Base-by-base conservation (phyloP, 164 flowering plant genomes). In the Berberis vulgaris region DNA sequence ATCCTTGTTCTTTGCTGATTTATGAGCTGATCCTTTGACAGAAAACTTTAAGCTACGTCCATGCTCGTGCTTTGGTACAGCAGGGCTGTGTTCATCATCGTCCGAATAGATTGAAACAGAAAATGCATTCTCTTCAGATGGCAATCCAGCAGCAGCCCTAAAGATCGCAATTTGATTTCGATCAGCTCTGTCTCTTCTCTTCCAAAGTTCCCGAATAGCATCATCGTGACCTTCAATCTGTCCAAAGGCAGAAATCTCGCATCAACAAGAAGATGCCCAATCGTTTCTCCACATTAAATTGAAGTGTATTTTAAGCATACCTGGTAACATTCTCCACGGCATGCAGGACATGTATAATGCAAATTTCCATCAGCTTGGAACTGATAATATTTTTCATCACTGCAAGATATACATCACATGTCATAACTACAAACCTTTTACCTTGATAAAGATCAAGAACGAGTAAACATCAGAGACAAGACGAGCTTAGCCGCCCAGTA, bases 181-280 rank as follows among this genome's bases (percentile, higher is more conserved):
- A 62, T 94, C 99, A 74, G 84, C 83, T 62, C 72, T 67, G 67
- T 94, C 96, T 72, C 80, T 82, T 71, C 96, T 82, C 69, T 84
- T 89, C 99, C 97, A 94, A 49, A 94, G 91, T 72, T 94, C 99
- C 75, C 72, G 87, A 59, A 94, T 88, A 67, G 97, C 96, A 80
- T 91, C 97, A 77, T 86, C 91, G 63, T 78, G 82, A 75, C 83
- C 87, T 71, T 69, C 83, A 40, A 91, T 86, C 99, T 94, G 78
- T 7, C 2, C 63, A 52, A 61, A 12, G 55, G 6, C 54, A 45
- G 45, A 40, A 7, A 26, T 62, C 9, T 13, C 38, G 52, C 7
- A 39, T 61, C 45, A 63, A n/a, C 39, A 42, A 60, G 43, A 52
- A 52, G 41, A 43, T n/a, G 44, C 1, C 49, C 11, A 64, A 49